A percentile compares a stretch with the other conserved stretches of the same genome.
phyloP scores from a whole-genome alignment of 805 yeast genomes.

The Saitoella complicata region DNA sequence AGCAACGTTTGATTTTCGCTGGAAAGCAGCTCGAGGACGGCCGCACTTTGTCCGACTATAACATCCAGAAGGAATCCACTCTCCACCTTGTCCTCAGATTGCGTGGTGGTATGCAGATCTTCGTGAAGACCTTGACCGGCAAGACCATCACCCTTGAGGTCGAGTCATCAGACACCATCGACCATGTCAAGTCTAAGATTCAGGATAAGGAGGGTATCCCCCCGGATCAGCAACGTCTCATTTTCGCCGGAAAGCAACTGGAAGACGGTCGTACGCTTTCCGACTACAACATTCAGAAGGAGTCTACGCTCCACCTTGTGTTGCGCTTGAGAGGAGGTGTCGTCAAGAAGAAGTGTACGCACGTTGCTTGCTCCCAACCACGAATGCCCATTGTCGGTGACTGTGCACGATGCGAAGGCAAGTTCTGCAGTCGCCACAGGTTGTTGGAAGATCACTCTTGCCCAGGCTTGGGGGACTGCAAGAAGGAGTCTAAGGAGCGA shows the following conservation, averaged over 20 bases:
- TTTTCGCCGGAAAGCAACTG: conserved; percentile 94
- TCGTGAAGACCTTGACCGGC: conserved; percentile 96
- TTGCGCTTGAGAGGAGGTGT: conserved; percentile 84
- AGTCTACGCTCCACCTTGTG: conserved; percentile 72
- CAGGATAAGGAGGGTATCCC: conserved; percentile 98
- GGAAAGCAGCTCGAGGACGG: conserved; percentile 95
- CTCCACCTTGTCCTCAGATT: conserved; percentile 70
- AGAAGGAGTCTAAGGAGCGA: conserved; percentile 66
- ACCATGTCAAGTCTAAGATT: conserved; percentile 90
- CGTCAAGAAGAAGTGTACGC: conserved; percentile 40
- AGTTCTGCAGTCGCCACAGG: conserved; percentile 75
- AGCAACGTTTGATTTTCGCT: conserved; percentile 85
- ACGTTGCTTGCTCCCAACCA: conserved; percentile 42
- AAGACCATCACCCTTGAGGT: conserved; percentile 85
- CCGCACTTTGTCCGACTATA: conserved; percentile 84
- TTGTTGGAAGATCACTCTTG: conserved; percentile 74
- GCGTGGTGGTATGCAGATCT: conserved; percentile 46
- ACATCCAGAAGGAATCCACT: conserved; percentile 88
- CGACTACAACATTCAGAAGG: conserved; percentile 92
- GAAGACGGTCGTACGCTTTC: conserved; percentile 69
- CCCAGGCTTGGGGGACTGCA: conserved; percentile 59
- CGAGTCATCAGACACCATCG: conserved; percentile 94
- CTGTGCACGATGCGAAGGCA: conserved; percentile 70
- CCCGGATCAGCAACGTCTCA: conserved; percentile 93
- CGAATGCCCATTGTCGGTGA: conserved; percentile 59